Percentiles rank a stretch among this genome's conserved stretches.
phyloP scores from a whole-genome alignment of 768 basidiomycete species.

The Austroboletus festivus region DNA sequence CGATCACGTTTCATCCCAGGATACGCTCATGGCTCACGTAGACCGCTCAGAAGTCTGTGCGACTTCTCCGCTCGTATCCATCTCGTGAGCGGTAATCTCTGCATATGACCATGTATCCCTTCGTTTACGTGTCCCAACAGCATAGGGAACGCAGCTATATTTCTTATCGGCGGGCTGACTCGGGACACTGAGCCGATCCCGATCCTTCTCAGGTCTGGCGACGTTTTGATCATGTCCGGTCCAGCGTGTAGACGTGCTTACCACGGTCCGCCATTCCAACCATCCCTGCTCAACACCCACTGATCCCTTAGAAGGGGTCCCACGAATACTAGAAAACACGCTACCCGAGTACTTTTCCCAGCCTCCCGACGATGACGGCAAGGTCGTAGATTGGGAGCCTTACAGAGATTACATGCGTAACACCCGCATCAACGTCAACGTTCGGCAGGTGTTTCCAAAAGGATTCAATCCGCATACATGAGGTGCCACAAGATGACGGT shows the following conservation, averaged over 20 bases:
- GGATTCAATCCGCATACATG: conserved; percentile 44
- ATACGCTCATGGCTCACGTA: conserved; percentile 96
- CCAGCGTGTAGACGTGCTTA: conserved; percentile 81
- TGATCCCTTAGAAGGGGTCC: conserved; percentile 55
- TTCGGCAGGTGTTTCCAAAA: conserved; percentile 82
- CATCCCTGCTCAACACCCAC: background rate
- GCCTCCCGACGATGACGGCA: conserved; percentile 24
- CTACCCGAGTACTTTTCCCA: conserved; percentile 58
- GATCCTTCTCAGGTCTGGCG: conserved; percentile 86
- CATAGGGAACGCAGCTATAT: conserved; percentile 84
- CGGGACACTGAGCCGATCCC: conserved; percentile 75
- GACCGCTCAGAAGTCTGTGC: conserved; percentile 94
- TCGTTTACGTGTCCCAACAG: conserved; percentile 36
- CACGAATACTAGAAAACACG: conserved; percentile 80
- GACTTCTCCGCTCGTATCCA: conserved; percentile 87
- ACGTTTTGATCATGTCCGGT: conserved; percentile 92
- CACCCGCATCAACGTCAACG: conserved; percentile 87
- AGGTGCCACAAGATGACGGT: conserved; percentile 1
- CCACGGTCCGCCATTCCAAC: conserved; percentile 60
- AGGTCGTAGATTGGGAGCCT: conserved; percentile 48
- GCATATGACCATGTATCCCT: background rate
- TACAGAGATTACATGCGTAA: conserved; percentile 64
- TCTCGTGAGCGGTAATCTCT: conserved; percentile 63
- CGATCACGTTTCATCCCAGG: conserved; percentile 32
- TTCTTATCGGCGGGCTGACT: conserved; percentile 83